A percentile compares a stretch with the other conserved stretches of the same genome.
phyloP scores from a whole-genome alignment of 2,329 filamentous ascomycete species.

The Botryotinia convoluta region DNA sequence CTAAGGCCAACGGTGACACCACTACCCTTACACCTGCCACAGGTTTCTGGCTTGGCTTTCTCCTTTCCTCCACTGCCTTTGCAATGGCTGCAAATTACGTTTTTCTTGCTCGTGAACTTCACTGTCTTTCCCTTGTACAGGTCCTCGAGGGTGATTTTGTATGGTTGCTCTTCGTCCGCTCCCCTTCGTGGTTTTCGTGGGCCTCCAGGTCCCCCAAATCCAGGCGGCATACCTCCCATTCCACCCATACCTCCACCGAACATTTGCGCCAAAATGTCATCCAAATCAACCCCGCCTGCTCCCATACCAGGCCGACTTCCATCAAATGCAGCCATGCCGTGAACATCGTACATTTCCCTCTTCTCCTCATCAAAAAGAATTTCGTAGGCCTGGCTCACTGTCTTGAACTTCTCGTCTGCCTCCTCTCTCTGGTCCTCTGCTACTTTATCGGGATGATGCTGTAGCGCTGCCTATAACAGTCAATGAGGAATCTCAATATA shows the following conservation, averaged over 20 bases:
- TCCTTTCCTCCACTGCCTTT: slow-evolving; percentile 89
- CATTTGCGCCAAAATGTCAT: slow-evolving; percentile 93
- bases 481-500: slow-evolving; percentile 24
- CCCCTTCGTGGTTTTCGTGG: slow-evolving; percentile 67
- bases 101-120: slow-evolving; percentile 93
- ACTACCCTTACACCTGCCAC: slow-evolving; percentile 78
- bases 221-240: slow-evolving; percentile 43
- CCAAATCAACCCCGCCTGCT: slow-evolving; percentile 72
- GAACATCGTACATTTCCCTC: slow-evolving; percentile 83
- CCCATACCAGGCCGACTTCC: slow-evolving; percentile 62
- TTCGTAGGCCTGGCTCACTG: slow-evolving; percentile 91
- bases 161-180: slow-evolving; percentile 82
- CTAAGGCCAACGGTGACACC: slow-evolving; percentile 75
- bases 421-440: slow-evolving; percentile 78
- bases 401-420: slow-evolving; percentile 90
- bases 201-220: slow-evolving; percentile 38
- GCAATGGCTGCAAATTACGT: slow-evolving; percentile 82
- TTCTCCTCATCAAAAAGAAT: slow-evolving; percentile 96
- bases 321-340: slow-evolving; percentile 96
- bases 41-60: slow-evolving; percentile 79
- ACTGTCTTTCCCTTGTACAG: slow-evolving; percentile 98
- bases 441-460: slow-evolving; percentile 94
- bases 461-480: slow-evolving; percentile 67
- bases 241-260: slow-evolving; percentile 54
- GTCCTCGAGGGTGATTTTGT: slow-evolving; percentile 88